Evolutionary conservation across 345 rosid species (phyloP), one percentile per base, ranked within the genome.

Genomic region (Cardamine chenopodiifolia): DNA sequence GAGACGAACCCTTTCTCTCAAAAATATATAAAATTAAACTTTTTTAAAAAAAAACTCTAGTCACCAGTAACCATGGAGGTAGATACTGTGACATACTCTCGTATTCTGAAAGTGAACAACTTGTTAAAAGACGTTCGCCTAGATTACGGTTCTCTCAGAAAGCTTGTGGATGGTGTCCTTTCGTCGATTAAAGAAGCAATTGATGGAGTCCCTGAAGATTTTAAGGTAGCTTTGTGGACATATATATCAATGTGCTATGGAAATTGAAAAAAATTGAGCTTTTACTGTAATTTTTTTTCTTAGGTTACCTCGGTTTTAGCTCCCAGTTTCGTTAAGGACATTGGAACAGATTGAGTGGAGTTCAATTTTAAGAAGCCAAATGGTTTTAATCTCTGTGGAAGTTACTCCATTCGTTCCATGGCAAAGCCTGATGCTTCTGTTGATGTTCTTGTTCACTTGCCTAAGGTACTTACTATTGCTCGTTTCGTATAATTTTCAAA

Each of bases 301-400:
- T 40, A 91, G 97, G 94, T 89, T 68, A 82, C 83, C 2, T 86
- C 85, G 17, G 89, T 85, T 56, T 73, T 81, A 66, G 96, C 96
- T 66, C 79, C 90, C 0, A 80, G 77, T 50, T 92, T 95, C 74
- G 90, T 90, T 37, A 78, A 78, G 34, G 97, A 92, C 61, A 78
- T 89, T 64, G 91, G 93, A 4, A 93, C 92, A 0, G 99, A 89
- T 71, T 92, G 90, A 75, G 91, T 83, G 25, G 91, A 88, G 23
- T 92, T 92, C 76, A 87, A 60, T 77, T 91, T 91, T 68, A 90
- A 82, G 85, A 87, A 84, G 87, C 97, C 97, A 8, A 78, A 71
- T 44, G 80, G 81, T 29, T 54, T 90, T 52, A 86, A 66, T 81
- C 77, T 88, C 59, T 88, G 90, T 8, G 98, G 98, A 14, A 90